Evolutionary conservation across 2,329 filamentous ascomycete species (phyloP), one percentile per base, ranked within the genome.

Genomic region (Xylaria sp.): DNA sequence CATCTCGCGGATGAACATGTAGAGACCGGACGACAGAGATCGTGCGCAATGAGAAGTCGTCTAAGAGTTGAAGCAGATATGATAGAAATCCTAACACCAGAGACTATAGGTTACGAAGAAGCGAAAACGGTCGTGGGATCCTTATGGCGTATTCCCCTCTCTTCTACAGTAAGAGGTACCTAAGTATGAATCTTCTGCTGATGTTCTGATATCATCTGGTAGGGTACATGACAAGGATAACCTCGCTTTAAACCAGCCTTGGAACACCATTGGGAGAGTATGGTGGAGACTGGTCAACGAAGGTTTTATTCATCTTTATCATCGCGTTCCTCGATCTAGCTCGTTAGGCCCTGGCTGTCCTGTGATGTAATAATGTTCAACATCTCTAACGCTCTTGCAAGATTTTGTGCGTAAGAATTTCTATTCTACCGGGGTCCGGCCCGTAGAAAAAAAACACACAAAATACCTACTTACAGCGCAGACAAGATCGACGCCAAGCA

Each of bases 31-130:
- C n/a, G 53, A n/a, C 53, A 57, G 55, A 52, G 7, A 56, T 69
- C 30, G 48, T 50, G 12, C 67, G 63, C 8, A 48, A 25, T 20
- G 59, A 58, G n/a, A 39, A 58, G 23, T 58, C 55, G 20, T n/a
- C 36, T 3, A 39, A 45, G 57, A 32, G 59, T 69, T 41, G 59
- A 58, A 20, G n/a, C 43, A 5, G 48, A 64, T 36, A 66, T 69
- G 39, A 45, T 18, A 4, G 56, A 63, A 34, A 58, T 58, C n/a
- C 30, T 58, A 41, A 58, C 43, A n/a, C n/a, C 34, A 15, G 48
- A 62, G 34, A 64, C 25, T 64, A 34, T 43, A 65, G 28, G 23
- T 50, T 23, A 58, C 67, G 57, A 48, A 41, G 60, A 58, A 55
- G 30, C 6, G 15, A 32, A 64, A 65, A 45, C 25, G 34, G 34